Evolutionary conservation across 2,329 filamentous ascomycete genomes (phyloP).

Genomic region (Colletotrichum sp.): DNA sequence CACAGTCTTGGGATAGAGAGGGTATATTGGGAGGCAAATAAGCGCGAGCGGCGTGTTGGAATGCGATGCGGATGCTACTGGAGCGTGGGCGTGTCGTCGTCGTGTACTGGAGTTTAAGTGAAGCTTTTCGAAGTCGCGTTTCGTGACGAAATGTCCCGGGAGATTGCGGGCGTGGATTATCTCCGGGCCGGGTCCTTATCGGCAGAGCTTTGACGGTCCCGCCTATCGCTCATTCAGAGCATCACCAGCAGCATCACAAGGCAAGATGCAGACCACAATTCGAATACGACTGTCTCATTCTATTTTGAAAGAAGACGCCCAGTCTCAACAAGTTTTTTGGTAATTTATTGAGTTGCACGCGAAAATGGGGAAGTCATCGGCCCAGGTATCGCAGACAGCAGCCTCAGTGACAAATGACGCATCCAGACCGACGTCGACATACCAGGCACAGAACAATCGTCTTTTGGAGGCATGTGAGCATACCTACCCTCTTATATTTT

Average conservation of each 20-base stretch:
- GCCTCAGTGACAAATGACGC: neutral
- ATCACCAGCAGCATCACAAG: neutral
- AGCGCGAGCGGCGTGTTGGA: neutral
- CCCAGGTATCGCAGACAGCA: neutral
- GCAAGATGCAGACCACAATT: neutral
- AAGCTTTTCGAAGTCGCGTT: constrained; percentile 9
- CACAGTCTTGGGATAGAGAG: constrained; percentile 50
- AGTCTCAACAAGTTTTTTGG: neutral
- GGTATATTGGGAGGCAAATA: neutral
- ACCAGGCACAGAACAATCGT: neutral
- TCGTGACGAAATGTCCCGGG: constrained; percentile 14
- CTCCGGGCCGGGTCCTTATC: constrained; percentile 18
- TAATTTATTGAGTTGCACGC: neutral
- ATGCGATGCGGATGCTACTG: constrained; percentile 4
- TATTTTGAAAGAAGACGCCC: neutral
- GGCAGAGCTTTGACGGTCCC: neutral
- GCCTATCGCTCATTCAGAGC: neutral
- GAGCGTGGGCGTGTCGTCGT: neutral
- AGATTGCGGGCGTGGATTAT: constrained; percentile 21
- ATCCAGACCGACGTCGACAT: neutral
- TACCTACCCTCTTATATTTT: neutral
- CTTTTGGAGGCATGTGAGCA: neutral
- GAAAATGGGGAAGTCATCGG: neutral
- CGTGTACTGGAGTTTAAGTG: neutral
- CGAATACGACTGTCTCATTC: neutral